Evolutionary conservation across 2,329 filamentous ascomycete species (phyloP).

Genomic region (Fusarium abutilonis): DNA sequence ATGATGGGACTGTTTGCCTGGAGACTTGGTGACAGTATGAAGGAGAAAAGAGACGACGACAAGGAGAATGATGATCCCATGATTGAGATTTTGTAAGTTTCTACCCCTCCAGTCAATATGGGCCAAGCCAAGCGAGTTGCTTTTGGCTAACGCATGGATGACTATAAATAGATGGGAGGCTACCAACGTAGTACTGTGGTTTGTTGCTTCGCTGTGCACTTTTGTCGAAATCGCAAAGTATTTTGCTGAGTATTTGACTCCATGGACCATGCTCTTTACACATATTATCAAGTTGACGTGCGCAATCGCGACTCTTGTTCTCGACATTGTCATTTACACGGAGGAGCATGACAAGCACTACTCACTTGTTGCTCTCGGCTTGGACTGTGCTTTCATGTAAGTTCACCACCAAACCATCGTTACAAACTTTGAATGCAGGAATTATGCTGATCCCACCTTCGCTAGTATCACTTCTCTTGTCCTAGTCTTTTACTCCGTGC

Average conservation of each 20-base stretch:
- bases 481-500: slow-evolving; percentile 58
- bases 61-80: slow-evolving; percentile 53
- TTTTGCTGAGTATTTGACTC: slow-evolving; percentile 62
- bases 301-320: slow-evolving; percentile 57
- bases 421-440: neutral
- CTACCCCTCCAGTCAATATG: neutral
- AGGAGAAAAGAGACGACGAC: slow-evolving; percentile 54
- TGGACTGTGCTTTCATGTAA: slow-evolving; percentile 62
- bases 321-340: slow-evolving; percentile 64
- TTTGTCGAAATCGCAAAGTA: slow-evolving; percentile 59
- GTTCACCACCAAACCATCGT: slow-evolving; percentile 39
- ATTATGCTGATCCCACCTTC: slow-evolving; percentile 15
- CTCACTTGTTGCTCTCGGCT: slow-evolving; percentile 58
- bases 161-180: slow-evolving; percentile 60
- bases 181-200: slow-evolving; percentile 61
- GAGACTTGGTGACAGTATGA: slow-evolving; percentile 60
- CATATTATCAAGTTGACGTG: slow-evolving; percentile 62
- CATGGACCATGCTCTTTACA: slow-evolving; percentile 63
- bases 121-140: neutral
- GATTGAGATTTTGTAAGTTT: slow-evolving; percentile 62
- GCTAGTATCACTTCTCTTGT: slow-evolving; percentile 52
- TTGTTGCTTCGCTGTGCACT: slow-evolving; percentile 58
- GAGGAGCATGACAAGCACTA: slow-evolving; percentile 58
- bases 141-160: too few species aligned
- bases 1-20: slow-evolving; percentile 64